Evolutionary conservation across 371 early-diverging fungal genomes (phyloP).

Genomic region (Dinochytrium kinnereticum): DNA sequence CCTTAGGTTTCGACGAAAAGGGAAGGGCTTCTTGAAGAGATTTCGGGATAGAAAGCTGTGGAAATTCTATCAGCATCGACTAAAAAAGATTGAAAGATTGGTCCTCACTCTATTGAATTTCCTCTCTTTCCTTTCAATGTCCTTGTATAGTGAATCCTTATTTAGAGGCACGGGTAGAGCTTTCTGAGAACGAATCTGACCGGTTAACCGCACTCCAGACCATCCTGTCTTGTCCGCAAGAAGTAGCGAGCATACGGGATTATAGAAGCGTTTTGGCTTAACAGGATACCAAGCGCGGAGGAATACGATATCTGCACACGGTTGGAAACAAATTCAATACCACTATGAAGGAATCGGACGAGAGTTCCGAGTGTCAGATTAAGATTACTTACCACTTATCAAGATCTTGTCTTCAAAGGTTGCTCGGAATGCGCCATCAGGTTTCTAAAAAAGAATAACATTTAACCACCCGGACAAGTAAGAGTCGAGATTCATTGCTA

Average conservation of each 20-base stretch:
- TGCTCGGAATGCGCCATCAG: conserved; percentile 96
- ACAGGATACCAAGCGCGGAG: conserved; percentile 97
- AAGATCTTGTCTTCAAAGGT: conserved; percentile 98
- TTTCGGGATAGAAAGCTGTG: conserved; percentile 76
- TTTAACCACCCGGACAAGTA: no score
- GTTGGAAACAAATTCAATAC: not conserved
- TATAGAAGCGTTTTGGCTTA: conserved; percentile 91
- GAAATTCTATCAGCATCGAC: not conserved
- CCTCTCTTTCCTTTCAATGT: conserved; percentile 79
- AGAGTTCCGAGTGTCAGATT: not conserved
- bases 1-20: conserved; percentile 90
- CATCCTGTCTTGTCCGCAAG: conserved; percentile 64
- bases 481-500: no score
- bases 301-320: conserved; percentile 89
- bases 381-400: conserved; percentile 66
- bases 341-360: not conserved
- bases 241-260: conserved; percentile 90
- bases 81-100: not conserved
- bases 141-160: conserved; percentile 84
- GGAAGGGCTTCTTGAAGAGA: conserved; percentile 83
- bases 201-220: conserved; percentile 90
- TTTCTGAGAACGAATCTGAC: conserved; percentile 85
- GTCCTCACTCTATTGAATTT: conserved; percentile 70
- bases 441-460: conserved; percentile 70
- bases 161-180: conserved; percentile 71